Conservation (phyloP, 306 rosid genomes). For the Potentilla sterilis region DNA sequence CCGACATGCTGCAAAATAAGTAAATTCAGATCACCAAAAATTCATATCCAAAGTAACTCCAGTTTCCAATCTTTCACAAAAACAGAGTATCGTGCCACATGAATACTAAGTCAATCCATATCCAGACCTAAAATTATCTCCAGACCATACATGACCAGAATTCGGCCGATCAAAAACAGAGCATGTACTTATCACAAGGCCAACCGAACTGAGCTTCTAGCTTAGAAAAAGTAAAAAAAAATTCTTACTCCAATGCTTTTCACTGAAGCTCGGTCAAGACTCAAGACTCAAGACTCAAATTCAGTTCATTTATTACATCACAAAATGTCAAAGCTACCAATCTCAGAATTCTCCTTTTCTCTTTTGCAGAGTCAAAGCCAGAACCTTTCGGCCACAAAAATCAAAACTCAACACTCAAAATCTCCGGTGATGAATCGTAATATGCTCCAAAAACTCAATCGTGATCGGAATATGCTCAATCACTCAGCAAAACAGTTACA, state of each 20-base stretch:
- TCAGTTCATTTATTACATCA: background rate
- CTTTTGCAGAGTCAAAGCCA: background rate
- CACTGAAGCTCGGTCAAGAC: background rate
- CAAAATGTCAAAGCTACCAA: background rate
- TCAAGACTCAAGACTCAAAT: slow-evolving; percentile 7
- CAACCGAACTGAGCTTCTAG: background rate
- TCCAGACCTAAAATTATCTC: background rate
- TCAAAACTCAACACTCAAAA: background rate
- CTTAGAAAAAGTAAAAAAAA: background rate
- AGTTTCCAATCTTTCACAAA: background rate
- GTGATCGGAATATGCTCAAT: background rate
- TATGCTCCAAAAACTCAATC: background rate
- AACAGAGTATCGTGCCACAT: background rate
- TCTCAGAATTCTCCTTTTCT: background rate
- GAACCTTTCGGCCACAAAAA: background rate
- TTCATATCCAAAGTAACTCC: background rate
- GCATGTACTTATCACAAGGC: background rate
- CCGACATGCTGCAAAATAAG: slow-evolving; percentile 59
- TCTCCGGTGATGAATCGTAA: background rate
- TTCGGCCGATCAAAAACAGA: background rate
- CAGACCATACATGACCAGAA: background rate
- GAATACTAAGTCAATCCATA: background rate
- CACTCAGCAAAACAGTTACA: background rate
- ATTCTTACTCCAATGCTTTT: background rate
- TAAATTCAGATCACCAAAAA: slow-evolving; percentile 5